Evolutionary conservation across 495 filamentous ascomycete species (phyloP), one percentile per base, ranked within the genome.

Genomic region (Aspergillus campestris): DNA sequence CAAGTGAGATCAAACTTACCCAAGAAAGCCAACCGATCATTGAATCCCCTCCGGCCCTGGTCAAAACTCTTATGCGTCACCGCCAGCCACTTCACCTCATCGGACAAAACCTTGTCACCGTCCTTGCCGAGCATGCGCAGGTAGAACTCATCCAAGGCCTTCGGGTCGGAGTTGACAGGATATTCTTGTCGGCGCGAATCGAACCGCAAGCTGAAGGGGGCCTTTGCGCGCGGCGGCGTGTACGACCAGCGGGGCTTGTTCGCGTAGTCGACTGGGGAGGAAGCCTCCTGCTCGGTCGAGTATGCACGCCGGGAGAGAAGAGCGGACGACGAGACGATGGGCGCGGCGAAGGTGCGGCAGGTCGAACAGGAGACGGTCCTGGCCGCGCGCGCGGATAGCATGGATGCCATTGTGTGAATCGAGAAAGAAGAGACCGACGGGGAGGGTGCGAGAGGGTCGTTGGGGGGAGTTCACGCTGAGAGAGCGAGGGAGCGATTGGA

Each of bases 51-150:
- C 58, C 88, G 74, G 39, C 89, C 92, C 55, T 96, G 88, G 67
- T 97, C 92, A 62, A 95, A 97, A 65, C 88, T 95, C 80, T 96
- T 96, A 65, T 99, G 92, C 33, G 92, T 99, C 46, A 99, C 78
- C 8, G 91, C 90, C 52, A 96, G 74, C 92, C 91, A 99, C 67
- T 96, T 95, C 53, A 91, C 72, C 67, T 97, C 89, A 3, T 95
- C 89, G 31, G 81, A 82, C 50, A 97, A 73, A 61, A 90, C 55
- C 51, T 75, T 72, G 45, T 82, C 76, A 52, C 87, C 85, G 44
- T 77, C 74, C 43, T 64, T 63, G 14, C 90, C 87, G 42, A 96
- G 67, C 45, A 96, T 61, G 24, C 68, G 69, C 34, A 73, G 71
- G 62, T 94, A 91, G 61, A 87, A 82, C 33, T 71, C 61, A 59